Evolutionary conservation across 176 grass and related monocot species (phyloP).

Genomic region (Musa schizocarpa): DNA sequence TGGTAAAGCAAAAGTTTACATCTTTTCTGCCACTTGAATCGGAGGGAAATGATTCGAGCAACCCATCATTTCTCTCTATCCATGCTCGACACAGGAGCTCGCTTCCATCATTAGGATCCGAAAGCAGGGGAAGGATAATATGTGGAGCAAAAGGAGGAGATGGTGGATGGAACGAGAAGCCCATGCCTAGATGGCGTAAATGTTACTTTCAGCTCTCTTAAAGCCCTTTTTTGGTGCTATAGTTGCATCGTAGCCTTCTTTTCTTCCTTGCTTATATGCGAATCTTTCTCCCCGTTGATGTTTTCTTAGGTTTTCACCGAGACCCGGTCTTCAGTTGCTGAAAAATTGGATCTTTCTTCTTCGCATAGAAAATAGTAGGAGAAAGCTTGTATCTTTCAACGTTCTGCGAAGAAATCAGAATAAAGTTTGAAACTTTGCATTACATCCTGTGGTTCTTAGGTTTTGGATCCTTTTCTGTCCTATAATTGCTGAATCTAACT

Average conservation of each 20-base stretch:
- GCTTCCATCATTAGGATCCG: neutral
- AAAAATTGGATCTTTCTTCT: too few species aligned
- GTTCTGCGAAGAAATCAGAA: too few species aligned
- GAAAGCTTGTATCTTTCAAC: too few species aligned
- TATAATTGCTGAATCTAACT: too few species aligned
- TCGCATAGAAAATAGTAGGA: too few species aligned
- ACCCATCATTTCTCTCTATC: neutral
- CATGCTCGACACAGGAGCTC: neutral
- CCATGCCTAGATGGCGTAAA: neutral
- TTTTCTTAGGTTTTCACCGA: neutral
- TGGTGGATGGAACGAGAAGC: neutral
- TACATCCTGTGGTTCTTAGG: too few species aligned
- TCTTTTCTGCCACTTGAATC: neutral
- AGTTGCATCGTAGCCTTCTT: neutral
- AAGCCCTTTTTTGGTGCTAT: neutral
- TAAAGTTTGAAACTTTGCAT: too few species aligned
- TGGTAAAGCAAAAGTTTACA: constrained; percentile 3
- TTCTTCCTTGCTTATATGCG: neutral
- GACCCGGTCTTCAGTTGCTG: too few species aligned
- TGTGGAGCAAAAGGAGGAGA: neutral
- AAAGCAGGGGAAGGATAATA: neutral
- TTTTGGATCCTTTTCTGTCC: too few species aligned
- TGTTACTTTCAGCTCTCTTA: neutral
- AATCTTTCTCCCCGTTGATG: neutral
- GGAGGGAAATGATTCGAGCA: neutral